Conservation (phyloP, 176 grass and related monocot genomes). For the Juncus inflexus region DNA sequence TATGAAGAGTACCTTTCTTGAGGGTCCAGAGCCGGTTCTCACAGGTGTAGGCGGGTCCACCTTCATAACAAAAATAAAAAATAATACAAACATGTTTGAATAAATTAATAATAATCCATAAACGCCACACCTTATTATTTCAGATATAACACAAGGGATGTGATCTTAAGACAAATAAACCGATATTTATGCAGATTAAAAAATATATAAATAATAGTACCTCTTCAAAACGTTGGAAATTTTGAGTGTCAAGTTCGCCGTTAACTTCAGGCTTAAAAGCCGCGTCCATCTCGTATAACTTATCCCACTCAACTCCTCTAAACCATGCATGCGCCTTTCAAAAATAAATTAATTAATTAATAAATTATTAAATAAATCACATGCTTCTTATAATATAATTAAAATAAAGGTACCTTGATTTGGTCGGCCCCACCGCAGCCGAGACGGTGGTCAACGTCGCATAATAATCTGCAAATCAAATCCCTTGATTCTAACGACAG, state of each 20-base stretch:
- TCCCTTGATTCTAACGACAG: constrained; percentile 81
- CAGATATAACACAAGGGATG: too few relatives aligned
- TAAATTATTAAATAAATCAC: constrained; percentile 24
- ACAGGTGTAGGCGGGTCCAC: constrained; percentile 69
- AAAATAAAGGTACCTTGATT: constrained; percentile 99
- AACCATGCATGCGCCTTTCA: constrained; percentile 95
- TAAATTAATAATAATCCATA: too few relatives aligned
- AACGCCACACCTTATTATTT: too few relatives aligned
- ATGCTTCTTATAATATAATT: too few relatives aligned
- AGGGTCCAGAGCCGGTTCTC: constrained; percentile 68
- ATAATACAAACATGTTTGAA: constrained; percentile 9
- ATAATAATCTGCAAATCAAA: constrained; percentile 90
- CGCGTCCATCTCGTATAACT: constrained; percentile 95
- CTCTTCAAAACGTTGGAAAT: constrained; percentile 98
- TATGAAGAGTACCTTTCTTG: constrained; percentile 67
- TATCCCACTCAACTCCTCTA: constrained; percentile 77
- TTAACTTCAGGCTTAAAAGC: constrained; percentile 95
- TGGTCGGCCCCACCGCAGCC: constrained; percentile 75
- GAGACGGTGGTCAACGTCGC: constrained; percentile 93
- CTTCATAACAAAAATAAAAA: constrained; percentile 39
- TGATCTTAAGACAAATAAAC: constrained; percentile 16
- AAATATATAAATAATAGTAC: constrained; percentile 36
- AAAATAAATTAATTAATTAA: constrained; percentile 27
- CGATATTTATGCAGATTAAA: neutral
- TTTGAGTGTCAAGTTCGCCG: constrained; percentile 90